Evolutionary conservation across 1,139 yeast genomes (phyloP).

Genomic region (Suhomyces choctaworum): DNA sequence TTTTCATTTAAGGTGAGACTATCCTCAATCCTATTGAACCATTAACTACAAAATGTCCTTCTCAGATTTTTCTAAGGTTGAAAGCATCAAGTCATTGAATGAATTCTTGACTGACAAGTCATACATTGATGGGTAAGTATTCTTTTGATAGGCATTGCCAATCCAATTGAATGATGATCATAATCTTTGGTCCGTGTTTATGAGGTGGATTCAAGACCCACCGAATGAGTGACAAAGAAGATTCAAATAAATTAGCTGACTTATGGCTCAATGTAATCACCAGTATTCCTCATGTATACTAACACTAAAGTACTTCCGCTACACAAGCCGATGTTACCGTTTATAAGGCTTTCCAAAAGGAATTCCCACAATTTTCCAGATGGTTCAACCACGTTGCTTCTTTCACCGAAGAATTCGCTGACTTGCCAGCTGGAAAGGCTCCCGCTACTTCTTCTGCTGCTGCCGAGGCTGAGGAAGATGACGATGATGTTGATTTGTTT

Average conservation of each 20-base stretch:
- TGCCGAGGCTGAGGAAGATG: slow-evolving; percentile 69
- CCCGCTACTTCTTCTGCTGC: slow-evolving; percentile 55
- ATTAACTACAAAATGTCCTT: slow-evolving; percentile 54
- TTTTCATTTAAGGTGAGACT: slow-evolving; percentile 8
- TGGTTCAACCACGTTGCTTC: slow-evolving; percentile 98
- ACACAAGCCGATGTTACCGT: slow-evolving; percentile 95
- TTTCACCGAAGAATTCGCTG: slow-evolving; percentile 77
- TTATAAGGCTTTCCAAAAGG: slow-evolving; percentile 91
- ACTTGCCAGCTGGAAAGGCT: slow-evolving; percentile 76
- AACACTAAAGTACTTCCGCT: slow-evolving; percentile 64
- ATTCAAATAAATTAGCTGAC: slow-evolving; percentile 48
- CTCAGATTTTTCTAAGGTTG: slow-evolving; percentile 77
- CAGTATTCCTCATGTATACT: slow-evolving; percentile 19
- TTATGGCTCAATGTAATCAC: slow-evolving; percentile 6
- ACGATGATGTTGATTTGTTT: slow-evolving; percentile 91
- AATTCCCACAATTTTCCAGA: slow-evolving; percentile 94
- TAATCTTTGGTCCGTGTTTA: slow-evolving; percentile 92
- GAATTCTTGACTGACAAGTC: slow-evolving; percentile 87
- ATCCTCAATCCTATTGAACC: slow-evolving; percentile 1
- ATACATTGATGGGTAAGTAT: slow-evolving; percentile 87
- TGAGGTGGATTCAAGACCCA: slow-evolving; percentile 94
- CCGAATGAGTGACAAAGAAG: slow-evolving; percentile 81
- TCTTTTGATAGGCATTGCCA: slow-evolving; percentile 16
- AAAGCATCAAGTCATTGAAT: slow-evolving; percentile 84
- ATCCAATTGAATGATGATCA: slow-evolving; percentile 56